Conservation (phyloP, 169 alveolate genomes). For the Besnoitia besnoiti region DNA sequence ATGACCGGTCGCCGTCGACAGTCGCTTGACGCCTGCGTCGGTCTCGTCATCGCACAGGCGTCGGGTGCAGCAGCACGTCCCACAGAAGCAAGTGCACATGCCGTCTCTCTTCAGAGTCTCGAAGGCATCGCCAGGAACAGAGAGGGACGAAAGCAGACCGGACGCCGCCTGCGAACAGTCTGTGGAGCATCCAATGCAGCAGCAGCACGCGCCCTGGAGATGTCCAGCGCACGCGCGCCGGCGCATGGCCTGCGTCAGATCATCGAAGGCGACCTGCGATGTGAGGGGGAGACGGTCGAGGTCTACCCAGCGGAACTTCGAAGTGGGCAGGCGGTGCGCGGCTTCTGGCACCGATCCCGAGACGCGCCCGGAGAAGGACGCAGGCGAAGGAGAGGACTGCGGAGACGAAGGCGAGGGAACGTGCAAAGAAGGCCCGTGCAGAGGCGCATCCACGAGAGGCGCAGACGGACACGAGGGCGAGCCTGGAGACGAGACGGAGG, state of each 20-base stretch:
- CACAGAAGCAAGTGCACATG: not conserved
- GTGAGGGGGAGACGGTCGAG: slow-evolving; percentile 20
- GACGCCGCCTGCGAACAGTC: not conserved
- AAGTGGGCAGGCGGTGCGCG: not conserved
- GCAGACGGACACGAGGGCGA: not conserved
- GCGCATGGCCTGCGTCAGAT: slow-evolving; percentile 34
- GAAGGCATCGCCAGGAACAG: not conserved
- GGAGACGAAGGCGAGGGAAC: not conserved
- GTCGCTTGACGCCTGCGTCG: not conserved
- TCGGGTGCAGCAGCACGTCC: not conserved
- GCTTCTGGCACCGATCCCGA: not conserved
- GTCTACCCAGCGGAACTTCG: not conserved
- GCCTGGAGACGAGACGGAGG: not conserved
- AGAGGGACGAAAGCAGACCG: not conserved
- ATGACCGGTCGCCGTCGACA: not conserved
- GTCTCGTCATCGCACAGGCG: not conserved
- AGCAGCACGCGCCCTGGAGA: slow-evolving; percentile 50
- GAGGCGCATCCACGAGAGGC: not conserved
- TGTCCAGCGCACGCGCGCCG: slow-evolving; percentile 50
- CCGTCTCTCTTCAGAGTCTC: not conserved
- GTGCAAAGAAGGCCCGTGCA: not conserved
- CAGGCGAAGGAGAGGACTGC: not conserved
- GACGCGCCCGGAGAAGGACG: not conserved
- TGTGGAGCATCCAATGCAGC: slow-evolving; percentile 41
- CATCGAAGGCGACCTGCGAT: slow-evolving; percentile 45